These are phyloP conservation scores for Quercus parvula DNA, from an alignment of 306 rosid species.

Conservation along the genomic window DNA sequence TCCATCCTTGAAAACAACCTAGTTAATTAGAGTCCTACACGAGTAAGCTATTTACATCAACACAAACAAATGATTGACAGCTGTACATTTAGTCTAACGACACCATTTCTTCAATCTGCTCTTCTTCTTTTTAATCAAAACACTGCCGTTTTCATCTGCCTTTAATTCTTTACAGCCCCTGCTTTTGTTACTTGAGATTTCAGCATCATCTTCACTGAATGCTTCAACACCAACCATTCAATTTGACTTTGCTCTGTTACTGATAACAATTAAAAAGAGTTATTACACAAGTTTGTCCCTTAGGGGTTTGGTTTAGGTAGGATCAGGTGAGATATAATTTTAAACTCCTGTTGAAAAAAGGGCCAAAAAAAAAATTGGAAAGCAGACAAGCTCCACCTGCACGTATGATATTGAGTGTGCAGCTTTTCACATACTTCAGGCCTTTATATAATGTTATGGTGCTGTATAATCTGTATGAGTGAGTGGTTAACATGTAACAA, in stretches of 20 bases:
- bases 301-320: neutral
- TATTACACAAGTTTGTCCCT: neutral
- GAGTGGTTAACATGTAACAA: neutral
- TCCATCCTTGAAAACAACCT: no score
- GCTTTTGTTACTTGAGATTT: no score
- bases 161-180: no score
- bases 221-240: neutral
- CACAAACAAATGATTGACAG: no score
- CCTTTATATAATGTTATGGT: neutral
- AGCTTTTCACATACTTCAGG: neutral
- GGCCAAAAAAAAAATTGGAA: no score
- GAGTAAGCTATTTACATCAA: no score
- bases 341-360: neutral
- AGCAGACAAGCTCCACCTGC: neutral
- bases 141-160: no score
- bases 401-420: neutral
- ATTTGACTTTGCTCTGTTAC: neutral
- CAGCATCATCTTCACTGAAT: no score
- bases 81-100: no score
- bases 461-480: neutral
- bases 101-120: no score
- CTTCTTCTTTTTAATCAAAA: no score
- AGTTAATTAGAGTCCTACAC: no score
- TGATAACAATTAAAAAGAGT: neutral
- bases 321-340: neutral